A percentile compares a stretch with the other conserved stretches of the same genome.
Evolutionary conservation across 208 protist species (phyloP).

Genomic region (Crithidia mellificae): DNA sequence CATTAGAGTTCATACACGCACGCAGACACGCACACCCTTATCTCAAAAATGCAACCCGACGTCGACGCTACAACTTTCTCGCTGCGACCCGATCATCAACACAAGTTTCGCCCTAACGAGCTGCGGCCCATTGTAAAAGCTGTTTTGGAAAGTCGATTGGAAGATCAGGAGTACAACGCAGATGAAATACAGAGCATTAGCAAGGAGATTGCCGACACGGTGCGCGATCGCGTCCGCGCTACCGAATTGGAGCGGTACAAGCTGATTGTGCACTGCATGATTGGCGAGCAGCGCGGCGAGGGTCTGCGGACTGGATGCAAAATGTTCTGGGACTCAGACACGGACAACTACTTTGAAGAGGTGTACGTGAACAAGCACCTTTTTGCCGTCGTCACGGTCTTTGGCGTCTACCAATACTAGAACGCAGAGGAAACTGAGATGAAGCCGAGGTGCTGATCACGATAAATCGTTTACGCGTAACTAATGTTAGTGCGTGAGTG

Average conservation of each 20-base stretch:
- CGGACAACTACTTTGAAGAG: constrained; percentile 93
- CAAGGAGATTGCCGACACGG: constrained; percentile 91
- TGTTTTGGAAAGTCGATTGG: constrained; percentile 76
- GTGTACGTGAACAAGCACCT: constrained; percentile 89
- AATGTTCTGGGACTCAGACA: constrained; percentile 96
- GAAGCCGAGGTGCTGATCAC: no score
- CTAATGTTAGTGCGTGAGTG: no score
- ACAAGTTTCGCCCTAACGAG: constrained; percentile 85
- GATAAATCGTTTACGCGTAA: no score
- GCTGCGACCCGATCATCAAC: constrained; percentile 84
- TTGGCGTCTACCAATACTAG: constrained; percentile 94
- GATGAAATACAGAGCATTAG: constrained; percentile 91
- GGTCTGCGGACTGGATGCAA: constrained; percentile 92
- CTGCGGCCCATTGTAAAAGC: constrained; percentile 78
- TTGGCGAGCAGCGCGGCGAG: constrained; percentile 92
- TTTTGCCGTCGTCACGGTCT: constrained; percentile 92
- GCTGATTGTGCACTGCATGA: constrained; percentile 93
- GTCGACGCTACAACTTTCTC: constrained; percentile 83
- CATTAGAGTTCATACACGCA: no score
- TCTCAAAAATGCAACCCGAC: constrained; percentile 59
- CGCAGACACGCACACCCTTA: neutral
- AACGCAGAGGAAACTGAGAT: no score
- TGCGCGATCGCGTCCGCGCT: constrained; percentile 81
- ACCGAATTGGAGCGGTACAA: constrained; percentile 93
- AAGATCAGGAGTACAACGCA: constrained; percentile 88